phyloP scores from a whole-genome alignment of 202 grass and related monocot species.

The Panicum hallii region DNA sequence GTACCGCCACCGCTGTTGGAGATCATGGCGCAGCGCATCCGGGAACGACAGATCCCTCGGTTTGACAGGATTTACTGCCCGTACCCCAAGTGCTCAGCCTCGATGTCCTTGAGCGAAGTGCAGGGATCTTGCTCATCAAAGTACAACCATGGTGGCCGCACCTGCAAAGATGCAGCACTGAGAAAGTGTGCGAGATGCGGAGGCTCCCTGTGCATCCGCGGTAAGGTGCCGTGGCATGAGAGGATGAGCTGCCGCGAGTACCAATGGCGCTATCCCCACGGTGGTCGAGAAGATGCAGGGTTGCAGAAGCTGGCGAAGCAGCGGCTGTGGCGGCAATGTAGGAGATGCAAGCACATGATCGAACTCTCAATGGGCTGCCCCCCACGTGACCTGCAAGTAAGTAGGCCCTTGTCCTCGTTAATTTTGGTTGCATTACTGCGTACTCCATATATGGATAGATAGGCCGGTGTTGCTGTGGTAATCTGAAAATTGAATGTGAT shows the following conservation, averaged over 20 bases:
- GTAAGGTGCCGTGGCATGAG: neutral
- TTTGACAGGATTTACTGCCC: no score
- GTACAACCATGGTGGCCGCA: no score
- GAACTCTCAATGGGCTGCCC: neutral
- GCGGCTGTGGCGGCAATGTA: neutral
- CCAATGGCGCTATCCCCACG: neutral
- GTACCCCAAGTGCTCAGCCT: neutral
- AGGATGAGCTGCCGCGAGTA: neutral
- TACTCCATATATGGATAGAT: no score
- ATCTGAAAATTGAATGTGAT: no score
- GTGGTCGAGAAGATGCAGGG: neutral
- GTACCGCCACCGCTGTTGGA: no score
- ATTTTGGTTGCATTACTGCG: no score
- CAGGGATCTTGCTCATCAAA: neutral
- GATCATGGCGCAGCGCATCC: no score
- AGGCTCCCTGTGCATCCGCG: neutral
- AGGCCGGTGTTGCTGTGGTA: no score
- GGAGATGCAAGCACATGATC: conserved; percentile 11
- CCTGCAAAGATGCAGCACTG: no score
- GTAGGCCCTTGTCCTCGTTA: no score
- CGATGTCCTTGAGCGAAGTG: neutral
- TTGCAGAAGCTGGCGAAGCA: neutral
- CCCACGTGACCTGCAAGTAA: neutral
- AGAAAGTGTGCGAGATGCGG: neutral
- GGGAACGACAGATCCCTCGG: no score